Percentiles rank a stretch among this genome's conserved stretches.
Evolutionary conservation across 2,329 filamentous ascomycete genomes (phyloP).

Genomic region (Fusarium verrucosum): DNA sequence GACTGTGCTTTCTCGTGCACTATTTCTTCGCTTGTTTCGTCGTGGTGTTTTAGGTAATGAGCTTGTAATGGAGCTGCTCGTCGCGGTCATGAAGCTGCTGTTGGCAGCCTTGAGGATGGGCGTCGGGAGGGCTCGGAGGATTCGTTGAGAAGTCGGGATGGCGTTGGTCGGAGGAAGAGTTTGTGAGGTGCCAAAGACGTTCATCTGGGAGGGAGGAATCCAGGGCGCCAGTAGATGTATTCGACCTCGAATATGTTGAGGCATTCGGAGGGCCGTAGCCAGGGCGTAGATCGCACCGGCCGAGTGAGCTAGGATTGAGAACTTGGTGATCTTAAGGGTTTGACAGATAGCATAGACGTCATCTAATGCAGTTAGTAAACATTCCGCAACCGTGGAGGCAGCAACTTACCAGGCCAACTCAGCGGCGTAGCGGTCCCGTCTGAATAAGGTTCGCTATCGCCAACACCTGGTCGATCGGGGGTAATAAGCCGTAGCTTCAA

Average conservation of each 20-base stretch:
- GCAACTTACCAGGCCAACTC: constrained; percentile 84
- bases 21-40: constrained; percentile 67
- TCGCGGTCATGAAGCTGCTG: constrained; percentile 92
- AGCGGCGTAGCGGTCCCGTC: constrained; percentile 87
- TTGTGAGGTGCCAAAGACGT: constrained; percentile 76
- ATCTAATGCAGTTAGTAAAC: constrained; percentile 50
- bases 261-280: constrained; percentile 93
- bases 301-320: constrained; percentile 94
- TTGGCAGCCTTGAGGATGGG: constrained; percentile 94
- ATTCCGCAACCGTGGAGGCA: fast-evolving
- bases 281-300: constrained; percentile 98
- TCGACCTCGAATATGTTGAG: constrained; percentile 91
- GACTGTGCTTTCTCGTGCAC: constrained; percentile 51
- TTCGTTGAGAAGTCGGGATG: constrained; percentile 89
- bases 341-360: constrained; percentile 96
- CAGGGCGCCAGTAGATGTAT: constrained; percentile 95
- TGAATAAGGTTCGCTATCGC: constrained; percentile 85
- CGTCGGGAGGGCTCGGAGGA: constrained; percentile 88
- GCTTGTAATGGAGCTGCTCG: constrained; percentile 84
- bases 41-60: constrained; percentile 74
- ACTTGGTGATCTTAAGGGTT: constrained; percentile 89
- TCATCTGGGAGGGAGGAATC: constrained; percentile 96
- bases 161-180: constrained; percentile 82
- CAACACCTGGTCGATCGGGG: constrained; percentile 91
- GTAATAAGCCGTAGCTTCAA: constrained; percentile 91